Evolutionary conservation across 345 rosid species (phyloP), one percentile per base, ranked within the genome.

Genomic region (Hibiscus mutabilis): DNA sequence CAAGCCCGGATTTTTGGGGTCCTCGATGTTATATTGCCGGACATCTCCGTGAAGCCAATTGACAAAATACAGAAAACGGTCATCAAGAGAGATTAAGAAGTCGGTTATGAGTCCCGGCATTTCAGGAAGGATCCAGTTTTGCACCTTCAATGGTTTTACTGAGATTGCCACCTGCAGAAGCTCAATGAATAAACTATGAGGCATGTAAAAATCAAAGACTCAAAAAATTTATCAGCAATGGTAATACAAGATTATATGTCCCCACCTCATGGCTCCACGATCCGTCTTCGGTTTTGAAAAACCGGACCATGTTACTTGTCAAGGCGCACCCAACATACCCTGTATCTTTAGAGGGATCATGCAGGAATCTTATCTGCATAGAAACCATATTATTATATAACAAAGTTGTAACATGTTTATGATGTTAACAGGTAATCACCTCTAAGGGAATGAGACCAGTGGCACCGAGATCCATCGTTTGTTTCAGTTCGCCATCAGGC

Each of bases 31-130:
- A 76, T 94, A 94, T 70, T 94, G 98, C 62, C 97, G 86, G 64
- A 91, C 25, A 55, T 94, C 98, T 44, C 98, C 98, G 29, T 94
- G 98, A 37, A 94, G 87, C 98, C 98, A 94, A 83, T 91, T 94
- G 68, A 73, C 84, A 44, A 91, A 90, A 86, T 91, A 94, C 47
- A 94, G 64, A 74, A 83, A 91, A 6, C 86, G 88, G 49, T 94
- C 98, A 63, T 94, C 93, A 4, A 94, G 97, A 18, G 98, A 94
- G 57, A 94, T 84, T 78, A 94, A 79, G 80, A 87, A 88, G 78
- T 94, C 97, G 0, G 98, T 91, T 68, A 94, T 85, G 24, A 94
- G 91, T 70, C 97, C 97, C 0, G 97, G 97, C 97, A 94, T 90
- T 75, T 90, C 93, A 12, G 97, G 97, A 72, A 91, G 92, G 60